Percentiles rank a stretch among this genome's conserved stretches.
Evolutionary conservation across 257 asterid genomes (phyloP).

Genomic region (Solanum chilense): DNA sequence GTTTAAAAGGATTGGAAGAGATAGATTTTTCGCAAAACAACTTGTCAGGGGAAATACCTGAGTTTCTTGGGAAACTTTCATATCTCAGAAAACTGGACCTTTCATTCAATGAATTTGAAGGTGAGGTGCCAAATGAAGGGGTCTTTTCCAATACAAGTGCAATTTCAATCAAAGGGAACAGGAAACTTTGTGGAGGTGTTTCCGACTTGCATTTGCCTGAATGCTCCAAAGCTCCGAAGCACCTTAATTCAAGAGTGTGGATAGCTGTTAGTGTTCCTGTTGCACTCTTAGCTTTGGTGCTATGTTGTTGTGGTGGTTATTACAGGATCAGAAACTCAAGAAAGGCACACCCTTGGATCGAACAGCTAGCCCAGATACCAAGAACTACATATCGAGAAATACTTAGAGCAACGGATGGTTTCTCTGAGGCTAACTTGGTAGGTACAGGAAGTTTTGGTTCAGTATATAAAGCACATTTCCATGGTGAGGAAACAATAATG

Average conservation of each 20-base stretch:
- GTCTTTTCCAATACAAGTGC: constrained; percentile 18
- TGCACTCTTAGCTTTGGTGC: not conserved
- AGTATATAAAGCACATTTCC: constrained; percentile 17
- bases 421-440: constrained; percentile 15
- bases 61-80: not conserved
- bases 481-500: not conserved
- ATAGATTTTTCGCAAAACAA: constrained; percentile 10
- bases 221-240: not conserved
- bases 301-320: not conserved
- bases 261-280: not conserved
- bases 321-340: not conserved
- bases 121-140: constrained; percentile 25
- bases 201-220: constrained; percentile 6
- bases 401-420: constrained; percentile 20
- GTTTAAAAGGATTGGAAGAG: not conserved
- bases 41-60: constrained; percentile 13
- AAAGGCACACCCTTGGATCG: not conserved
- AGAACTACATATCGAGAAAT: constrained; percentile 18
- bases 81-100: constrained; percentile 22
- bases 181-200: constrained; percentile 28
- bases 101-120: constrained; percentile 27
- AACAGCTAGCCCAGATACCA: not conserved
- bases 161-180: constrained; percentile 18
- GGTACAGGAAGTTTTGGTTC: constrained; percentile 36
- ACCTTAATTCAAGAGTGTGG: not conserved